Base-by-base conservation (phyloP, 805 yeast species). In the Yamadazyma phyllophila region DNA sequence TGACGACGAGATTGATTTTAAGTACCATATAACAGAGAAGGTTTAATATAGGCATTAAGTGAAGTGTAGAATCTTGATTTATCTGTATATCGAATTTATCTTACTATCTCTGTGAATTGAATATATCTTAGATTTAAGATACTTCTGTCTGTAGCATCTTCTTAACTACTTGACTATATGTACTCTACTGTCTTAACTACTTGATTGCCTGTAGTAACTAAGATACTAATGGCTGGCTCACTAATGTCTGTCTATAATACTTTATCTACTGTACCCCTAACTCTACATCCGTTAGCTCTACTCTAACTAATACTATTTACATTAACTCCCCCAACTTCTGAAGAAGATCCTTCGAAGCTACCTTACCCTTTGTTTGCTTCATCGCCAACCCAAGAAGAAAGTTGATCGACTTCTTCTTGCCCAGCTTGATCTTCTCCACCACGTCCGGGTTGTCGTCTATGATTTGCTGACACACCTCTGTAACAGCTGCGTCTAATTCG, bases 351-450 rank as follows among this genome's bases (percentile, higher is more conserved):
- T 50, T 62, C 11, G 76, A 74, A 51, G 51, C 63, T 24, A 77
- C 68, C 48, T 68, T 76, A 3, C 97, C 97, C 53, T 82, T 85
- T 1, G 88, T 78, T 45, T 74, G 68, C 56, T 81, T 80, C 96
- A 94, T 88, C 14, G 89, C 95, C 58, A 79, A 80, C 1, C 97
- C 98, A 3, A 94, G 76, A 45, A 94, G 69, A 56, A 72, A 88
- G 56, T 89, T 87, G n/a, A 92, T 56, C 10, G 90, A 80, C 30
- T 77, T 78, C 2, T 41, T 30, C 51, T 78, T 80, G 2, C 90
- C 91, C 0, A 66, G 55, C 16, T 60, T 60, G 24, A 89, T 74
- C 41, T 78, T 78, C 14, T 69, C 64, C 2, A 86, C 87, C 13
- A 84, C 77, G 13, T 77, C 78, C 0, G 71, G 71, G 53, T 85